Conservation (phyloP, 2,329 filamentous ascomycete genomes). For the Monosporascus sp. region DNA sequence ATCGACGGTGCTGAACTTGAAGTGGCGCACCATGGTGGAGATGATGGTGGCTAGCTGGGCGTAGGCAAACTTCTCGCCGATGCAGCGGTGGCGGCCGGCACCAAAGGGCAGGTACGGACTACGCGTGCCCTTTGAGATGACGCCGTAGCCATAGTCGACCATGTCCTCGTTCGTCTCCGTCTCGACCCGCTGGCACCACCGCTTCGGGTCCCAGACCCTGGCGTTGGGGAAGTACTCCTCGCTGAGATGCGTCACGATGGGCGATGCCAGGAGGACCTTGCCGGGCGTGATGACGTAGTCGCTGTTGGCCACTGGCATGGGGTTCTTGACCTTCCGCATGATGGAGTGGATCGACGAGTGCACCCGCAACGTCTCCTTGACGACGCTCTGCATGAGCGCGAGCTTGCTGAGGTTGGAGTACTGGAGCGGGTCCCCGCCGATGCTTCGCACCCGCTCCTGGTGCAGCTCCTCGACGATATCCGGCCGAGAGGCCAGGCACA, state of each 20-base stretch:
- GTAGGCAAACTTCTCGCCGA: slow-evolving; percentile 95
- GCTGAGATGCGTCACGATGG: slow-evolving; percentile 72
- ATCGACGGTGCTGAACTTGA: slow-evolving; percentile 74
- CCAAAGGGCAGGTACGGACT: slow-evolving; percentile 94
- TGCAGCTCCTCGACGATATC: slow-evolving; percentile 77
- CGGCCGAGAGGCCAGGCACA: slow-evolving; percentile 72
- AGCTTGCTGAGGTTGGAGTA: slow-evolving; percentile 70
- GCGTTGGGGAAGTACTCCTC: slow-evolving; percentile 77
- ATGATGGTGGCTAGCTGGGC: slow-evolving; percentile 84
- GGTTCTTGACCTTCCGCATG: slow-evolving; percentile 84
- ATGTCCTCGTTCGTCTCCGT: slow-evolving; percentile 61
- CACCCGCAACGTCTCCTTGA: slow-evolving; percentile 88
- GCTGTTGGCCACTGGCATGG: slow-evolving; percentile 77
- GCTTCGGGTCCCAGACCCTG: slow-evolving; percentile 79
- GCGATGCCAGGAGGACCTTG: slow-evolving; percentile 78
- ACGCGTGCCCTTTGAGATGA: slow-evolving; percentile 83
- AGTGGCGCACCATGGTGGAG: slow-evolving; percentile 67
- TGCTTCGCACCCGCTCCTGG: slow-evolving; percentile 68
- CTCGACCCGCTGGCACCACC: slow-evolving; percentile 62
- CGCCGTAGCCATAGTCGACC: slow-evolving; percentile 88
- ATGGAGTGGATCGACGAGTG: slow-evolving; percentile 95
- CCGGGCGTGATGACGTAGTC: slow-evolving; percentile 75
- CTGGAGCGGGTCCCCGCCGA: slow-evolving; percentile 70
- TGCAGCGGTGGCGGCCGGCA: slow-evolving; percentile 87
- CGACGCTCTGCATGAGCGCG: slow-evolving; percentile 73